phyloP scores from a whole-genome alignment of 176 grass and related monocot species.

The Hsuehochloa calcarea region DNA sequence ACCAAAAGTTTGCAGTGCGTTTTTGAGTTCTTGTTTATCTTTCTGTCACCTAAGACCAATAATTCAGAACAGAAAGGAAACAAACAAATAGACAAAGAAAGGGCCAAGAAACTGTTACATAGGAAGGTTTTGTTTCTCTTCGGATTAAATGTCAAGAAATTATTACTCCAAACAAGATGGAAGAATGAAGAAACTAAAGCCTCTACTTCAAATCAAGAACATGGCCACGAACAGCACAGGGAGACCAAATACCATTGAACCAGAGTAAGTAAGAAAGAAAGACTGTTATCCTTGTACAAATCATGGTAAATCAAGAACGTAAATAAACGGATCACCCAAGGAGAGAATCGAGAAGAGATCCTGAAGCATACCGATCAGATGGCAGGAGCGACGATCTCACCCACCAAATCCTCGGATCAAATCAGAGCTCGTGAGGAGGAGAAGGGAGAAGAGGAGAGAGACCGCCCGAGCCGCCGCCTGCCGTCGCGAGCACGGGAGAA shows the following conservation, averaged over 20 bases:
- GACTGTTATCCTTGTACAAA: not conserved
- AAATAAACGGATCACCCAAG: not conserved
- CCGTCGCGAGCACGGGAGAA: conserved; percentile 12
- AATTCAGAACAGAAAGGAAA: not conserved
- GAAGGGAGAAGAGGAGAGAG: not conserved
- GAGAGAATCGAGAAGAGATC: not conserved
- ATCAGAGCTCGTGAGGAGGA: not conserved
- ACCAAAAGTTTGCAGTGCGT: not conserved
- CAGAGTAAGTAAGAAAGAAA: not conserved
- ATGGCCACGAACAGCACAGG: not conserved
- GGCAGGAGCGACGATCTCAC: not conserved
- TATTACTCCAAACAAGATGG: not conserved
- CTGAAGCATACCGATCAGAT: conserved; percentile 24
- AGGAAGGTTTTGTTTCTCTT: not conserved
- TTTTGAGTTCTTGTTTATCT: not conserved
- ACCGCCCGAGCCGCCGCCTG: not conserved
- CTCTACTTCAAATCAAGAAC: not conserved
- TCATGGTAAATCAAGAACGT: not conserved
- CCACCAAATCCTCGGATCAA: not conserved
- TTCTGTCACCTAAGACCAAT: not conserved
- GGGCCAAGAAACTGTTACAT: not conserved
- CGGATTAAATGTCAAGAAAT: not conserved
- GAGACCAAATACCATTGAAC: not conserved
- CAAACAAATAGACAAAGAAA: not conserved
- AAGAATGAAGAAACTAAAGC: not conserved